Percentiles rank a stretch among this genome's conserved stretches.
Conservation (phyloP, 2,329 filamentous ascomycete species). For the Chaetoscypha palmicola region DNA sequence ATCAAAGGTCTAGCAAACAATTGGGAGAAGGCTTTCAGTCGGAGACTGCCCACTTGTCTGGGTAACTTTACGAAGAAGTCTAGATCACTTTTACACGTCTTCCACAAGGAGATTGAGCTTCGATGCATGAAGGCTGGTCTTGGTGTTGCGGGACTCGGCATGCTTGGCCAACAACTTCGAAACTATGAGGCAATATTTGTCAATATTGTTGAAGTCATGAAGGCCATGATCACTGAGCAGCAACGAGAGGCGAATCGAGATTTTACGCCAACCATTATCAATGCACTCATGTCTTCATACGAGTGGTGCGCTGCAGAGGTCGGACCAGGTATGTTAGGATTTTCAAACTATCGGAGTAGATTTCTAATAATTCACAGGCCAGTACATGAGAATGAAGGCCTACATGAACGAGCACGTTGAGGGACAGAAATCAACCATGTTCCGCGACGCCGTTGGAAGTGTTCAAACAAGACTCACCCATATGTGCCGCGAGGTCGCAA, state of each 20-base stretch:
- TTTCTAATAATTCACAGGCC: too few relatives aligned
- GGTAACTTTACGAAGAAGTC: conserved; percentile 31
- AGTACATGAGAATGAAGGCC: conserved; percentile 45
- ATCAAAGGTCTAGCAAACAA: conserved; percentile 6
- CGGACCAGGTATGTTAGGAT: conserved; percentile 29
- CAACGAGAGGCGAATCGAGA: conserved; percentile 48
- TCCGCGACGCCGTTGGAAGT: conserved; percentile 36
- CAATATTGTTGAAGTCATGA: conserved; percentile 31
- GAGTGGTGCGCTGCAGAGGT: conserved; percentile 36
- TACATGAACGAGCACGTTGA: conserved; percentile 42
- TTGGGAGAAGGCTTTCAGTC: conserved; percentile 33
- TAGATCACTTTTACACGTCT: conserved; percentile 31
- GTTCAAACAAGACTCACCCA: conserved; percentile 35
- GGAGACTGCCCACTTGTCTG: conserved; percentile 36
- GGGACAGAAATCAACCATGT: conserved; percentile 39
- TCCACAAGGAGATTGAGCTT: conserved; percentile 38
- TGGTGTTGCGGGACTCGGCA: conserved; percentile 34
- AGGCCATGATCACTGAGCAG: conserved; percentile 34
- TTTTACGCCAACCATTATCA: conserved; percentile 42
- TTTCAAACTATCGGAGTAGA: too few relatives aligned
- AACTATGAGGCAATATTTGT: conserved; percentile 37
- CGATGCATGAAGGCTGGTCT: conserved; percentile 34
- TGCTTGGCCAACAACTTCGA: conserved; percentile 37
- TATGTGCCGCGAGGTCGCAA: conserved; percentile 31
- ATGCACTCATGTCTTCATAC: conserved; percentile 42